Evolutionary conservation across 2,329 filamentous ascomycete species (phyloP).

Genomic region (Diaporthe vexans): DNA sequence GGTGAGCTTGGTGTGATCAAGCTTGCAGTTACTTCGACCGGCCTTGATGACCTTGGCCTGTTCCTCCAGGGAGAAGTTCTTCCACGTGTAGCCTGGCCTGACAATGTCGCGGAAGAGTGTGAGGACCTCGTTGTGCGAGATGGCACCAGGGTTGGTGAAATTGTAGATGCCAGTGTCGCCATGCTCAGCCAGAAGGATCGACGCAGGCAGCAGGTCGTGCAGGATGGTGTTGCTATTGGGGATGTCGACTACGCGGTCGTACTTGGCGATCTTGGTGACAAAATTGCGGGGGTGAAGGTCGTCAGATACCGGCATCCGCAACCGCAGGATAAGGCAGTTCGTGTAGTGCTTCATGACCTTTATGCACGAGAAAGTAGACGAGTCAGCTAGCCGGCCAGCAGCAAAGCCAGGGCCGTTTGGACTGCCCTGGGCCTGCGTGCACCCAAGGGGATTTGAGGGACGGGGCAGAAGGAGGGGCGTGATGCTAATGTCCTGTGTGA

Average conservation of each 20-base stretch:
- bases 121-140: constrained; percentile 79
- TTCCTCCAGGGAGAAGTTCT: constrained; percentile 76
- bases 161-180: constrained; percentile 76
- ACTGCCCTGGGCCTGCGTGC: neutral
- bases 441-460: neutral
- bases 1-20: constrained; percentile 73
- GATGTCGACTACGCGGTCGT: constrained; percentile 75
- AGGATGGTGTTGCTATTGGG: constrained; percentile 79
- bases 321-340: constrained; percentile 73
- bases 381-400: constrained; percentile 20
- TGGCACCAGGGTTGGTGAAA: constrained; percentile 78
- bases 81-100: constrained; percentile 71
- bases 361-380: neutral
- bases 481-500: neutral
- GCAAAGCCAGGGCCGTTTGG: neutral
- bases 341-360: constrained; percentile 73
- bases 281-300: constrained; percentile 77
- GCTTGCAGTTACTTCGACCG: constrained; percentile 74
- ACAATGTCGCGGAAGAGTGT: constrained; percentile 74
- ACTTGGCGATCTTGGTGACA: constrained; percentile 77
- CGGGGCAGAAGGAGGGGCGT: too few relatives aligned
- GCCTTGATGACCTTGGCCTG: constrained; percentile 78
- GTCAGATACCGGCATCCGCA: constrained; percentile 79
- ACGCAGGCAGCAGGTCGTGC: constrained; percentile 73
- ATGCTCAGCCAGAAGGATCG: constrained; percentile 72